Base-by-base conservation (phyloP, 352 stramenopile genomes). In the Pythium inflatum region DNA sequence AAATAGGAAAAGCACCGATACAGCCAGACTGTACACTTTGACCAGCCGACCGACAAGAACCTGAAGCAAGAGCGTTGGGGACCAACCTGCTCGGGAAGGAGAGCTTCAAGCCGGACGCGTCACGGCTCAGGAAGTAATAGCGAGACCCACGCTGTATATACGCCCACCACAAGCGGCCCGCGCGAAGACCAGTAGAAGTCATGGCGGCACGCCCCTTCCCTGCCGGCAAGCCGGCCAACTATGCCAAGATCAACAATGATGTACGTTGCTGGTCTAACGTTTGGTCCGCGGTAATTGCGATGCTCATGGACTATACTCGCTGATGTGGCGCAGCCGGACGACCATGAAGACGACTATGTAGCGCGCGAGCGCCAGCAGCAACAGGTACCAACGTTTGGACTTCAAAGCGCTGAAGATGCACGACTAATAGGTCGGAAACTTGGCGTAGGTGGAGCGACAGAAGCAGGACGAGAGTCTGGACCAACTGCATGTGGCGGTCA, bases 391-490 rank as follows among this genome's bases (percentile, higher is more conserved):
- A n/a, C n/a, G n/a, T n/a, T n/a, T n/a, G n/a, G n/a, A n/a, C n/a
- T n/a, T n/a, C n/a, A n/a, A n/a, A n/a, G n/a, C n/a, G n/a, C n/a
- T n/a, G n/a, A n/a, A n/a, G n/a, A n/a, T n/a, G n/a, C n/a, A n/a
- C n/a, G n/a, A n/a, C n/a, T n/a, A n/a, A n/a, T n/a, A n/a, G n/a
- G n/a, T n/a, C n/a, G n/a, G n/a, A n/a, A n/a, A n/a, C n/a, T n/a
- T n/a, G n/a, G n/a, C n/a, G n/a, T 27, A 85, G 74, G 20, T 85
- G 22, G 87, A 95, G 66, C 85, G 85, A 27, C 78, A 92, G 60
- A 93, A 93, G 73, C 87, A 95, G 62, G 87, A 95, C 53, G 87
- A 95, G 66, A 93, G 75, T 69, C 67, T 95, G 38, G 87, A 93
- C 55, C 75, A 92, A 66, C 74, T 95, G 60, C 84, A 92, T 58